Conservation (phyloP, 495 filamentous ascomycete species). For the Tricharina praecox region DNA sequence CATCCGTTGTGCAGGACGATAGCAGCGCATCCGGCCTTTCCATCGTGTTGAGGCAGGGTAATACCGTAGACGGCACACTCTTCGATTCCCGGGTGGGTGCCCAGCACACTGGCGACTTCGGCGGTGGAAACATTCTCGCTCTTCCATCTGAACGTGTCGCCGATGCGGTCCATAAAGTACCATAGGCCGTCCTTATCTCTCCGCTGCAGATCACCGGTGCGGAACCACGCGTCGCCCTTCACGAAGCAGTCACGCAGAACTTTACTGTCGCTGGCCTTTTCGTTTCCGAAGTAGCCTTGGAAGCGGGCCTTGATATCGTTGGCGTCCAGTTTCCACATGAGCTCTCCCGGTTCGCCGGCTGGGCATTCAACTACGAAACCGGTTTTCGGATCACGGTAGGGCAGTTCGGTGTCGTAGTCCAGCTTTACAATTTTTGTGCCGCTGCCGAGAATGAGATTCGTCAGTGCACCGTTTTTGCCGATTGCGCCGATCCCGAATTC, state of each 20-base stretch:
- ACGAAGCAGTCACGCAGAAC: conserved; percentile 44
- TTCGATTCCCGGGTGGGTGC: conserved; percentile 44
- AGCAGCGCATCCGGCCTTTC: conserved; percentile 68
- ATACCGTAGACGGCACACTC: conserved; percentile 90
- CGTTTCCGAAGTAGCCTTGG: conserved; percentile 77
- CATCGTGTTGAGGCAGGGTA: conserved; percentile 64
- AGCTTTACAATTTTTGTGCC: conserved; percentile 47
- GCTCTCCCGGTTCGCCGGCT: conserved; percentile 56
- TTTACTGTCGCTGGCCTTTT: conserved; percentile 56
- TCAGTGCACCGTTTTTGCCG: conserved; percentile 54
- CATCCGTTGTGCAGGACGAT: conserved; percentile 30
- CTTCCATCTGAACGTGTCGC: conserved; percentile 94
- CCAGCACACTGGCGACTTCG: conserved; percentile 61
- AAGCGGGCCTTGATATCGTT: conserved; percentile 47
- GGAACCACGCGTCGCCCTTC: conserved; percentile 76
- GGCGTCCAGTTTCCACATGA: conserved; percentile 57
- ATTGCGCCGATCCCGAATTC: conserved; percentile 64
- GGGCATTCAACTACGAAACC: conserved; percentile 48
- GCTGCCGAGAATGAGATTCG: conserved; percentile 36
- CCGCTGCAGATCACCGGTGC: conserved; percentile 66
- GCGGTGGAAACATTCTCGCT: conserved; percentile 79
- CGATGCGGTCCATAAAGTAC: conserved; percentile 80
- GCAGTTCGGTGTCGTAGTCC: conserved; percentile 54
- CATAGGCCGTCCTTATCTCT: conserved; percentile 54
- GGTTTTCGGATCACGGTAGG: conserved; percentile 52